phyloP scores from a whole-genome alignment of 345 rosid species.

The Linum usitatissimum region DNA sequence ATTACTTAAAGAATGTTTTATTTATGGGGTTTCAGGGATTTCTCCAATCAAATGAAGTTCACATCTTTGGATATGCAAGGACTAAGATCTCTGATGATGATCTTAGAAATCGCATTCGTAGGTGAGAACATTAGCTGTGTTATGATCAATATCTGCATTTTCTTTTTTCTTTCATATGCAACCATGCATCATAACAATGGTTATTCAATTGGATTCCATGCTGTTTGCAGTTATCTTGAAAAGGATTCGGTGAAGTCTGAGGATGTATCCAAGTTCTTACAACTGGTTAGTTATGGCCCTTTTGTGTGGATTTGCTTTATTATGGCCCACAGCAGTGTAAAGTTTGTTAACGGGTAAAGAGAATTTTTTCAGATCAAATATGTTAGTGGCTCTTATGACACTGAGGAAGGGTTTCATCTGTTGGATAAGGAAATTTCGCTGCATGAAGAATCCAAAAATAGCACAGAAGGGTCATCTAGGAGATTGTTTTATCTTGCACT shows the following conservation, averaged over 20 bases:
- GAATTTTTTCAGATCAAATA: conserved; percentile 59
- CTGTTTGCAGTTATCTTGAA: conserved; percentile 54
- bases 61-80: conserved; percentile 91
- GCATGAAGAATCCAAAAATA: conserved; percentile 60
- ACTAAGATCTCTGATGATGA: conserved; percentile 72
- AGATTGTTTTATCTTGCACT: conserved; percentile 92
- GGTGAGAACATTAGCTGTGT: conserved; percentile 31
- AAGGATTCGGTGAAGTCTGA: conserved; percentile 38
- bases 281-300: conserved; percentile 49
- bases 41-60: conserved; percentile 68
- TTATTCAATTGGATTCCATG: conserved; percentile 6
- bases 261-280: conserved; percentile 51
- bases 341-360: conserved; percentile 1
- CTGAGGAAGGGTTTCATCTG: conserved; percentile 62
- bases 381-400: conserved; percentile 80
- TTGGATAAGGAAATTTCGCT: conserved; percentile 63
- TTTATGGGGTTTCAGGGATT: conserved; percentile 47
- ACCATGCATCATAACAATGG: neutral
- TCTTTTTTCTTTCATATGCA: neutral
- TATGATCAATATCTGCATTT: neutral
- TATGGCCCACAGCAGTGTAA: conserved; percentile 7
- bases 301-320: conserved; percentile 1
- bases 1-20: neutral
- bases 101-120: conserved; percentile 52
- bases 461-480: conserved; percentile 62